A percentile compares a stretch with the other conserved stretches of the same genome.
Conservation (phyloP, 2,329 filamentous ascomycete genomes). For the Beauveria sp. region DNA sequence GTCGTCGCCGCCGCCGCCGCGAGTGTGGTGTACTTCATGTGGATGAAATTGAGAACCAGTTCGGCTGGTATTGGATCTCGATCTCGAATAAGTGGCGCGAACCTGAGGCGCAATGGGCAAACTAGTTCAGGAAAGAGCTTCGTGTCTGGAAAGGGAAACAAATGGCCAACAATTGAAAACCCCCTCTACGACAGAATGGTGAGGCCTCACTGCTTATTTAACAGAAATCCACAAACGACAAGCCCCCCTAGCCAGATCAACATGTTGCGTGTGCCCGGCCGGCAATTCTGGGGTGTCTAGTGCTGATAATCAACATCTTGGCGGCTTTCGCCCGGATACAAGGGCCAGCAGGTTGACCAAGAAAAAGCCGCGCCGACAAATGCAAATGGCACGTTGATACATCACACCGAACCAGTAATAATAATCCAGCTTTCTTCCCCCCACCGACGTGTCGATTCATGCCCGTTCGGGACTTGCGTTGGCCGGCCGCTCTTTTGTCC, state of each 20-base stretch:
- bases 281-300: neutral
- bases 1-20: neutral
- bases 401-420: neutral
- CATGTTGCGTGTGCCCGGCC: neutral
- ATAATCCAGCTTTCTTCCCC: neutral
- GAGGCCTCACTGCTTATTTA: neutral
- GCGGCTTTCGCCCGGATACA: neutral
- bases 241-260: neutral
- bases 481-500: neutral
- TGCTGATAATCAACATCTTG: slow-evolving; percentile 4
- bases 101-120: neutral
- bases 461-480: neutral
- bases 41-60: neutral
- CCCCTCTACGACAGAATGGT: neutral
- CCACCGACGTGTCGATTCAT: neutral
- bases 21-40: neutral
- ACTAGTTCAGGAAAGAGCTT: neutral
- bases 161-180: neutral
- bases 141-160: neutral
- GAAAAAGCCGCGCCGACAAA: neutral
- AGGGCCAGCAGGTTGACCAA: neutral
- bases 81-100: neutral
- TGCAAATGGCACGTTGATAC: neutral
- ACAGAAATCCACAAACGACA: neutral
- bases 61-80: neutral